phyloP scores from a whole-genome alignment of 2,329 filamentous ascomycete genomes.

The Corinectria fuckeliana region DNA sequence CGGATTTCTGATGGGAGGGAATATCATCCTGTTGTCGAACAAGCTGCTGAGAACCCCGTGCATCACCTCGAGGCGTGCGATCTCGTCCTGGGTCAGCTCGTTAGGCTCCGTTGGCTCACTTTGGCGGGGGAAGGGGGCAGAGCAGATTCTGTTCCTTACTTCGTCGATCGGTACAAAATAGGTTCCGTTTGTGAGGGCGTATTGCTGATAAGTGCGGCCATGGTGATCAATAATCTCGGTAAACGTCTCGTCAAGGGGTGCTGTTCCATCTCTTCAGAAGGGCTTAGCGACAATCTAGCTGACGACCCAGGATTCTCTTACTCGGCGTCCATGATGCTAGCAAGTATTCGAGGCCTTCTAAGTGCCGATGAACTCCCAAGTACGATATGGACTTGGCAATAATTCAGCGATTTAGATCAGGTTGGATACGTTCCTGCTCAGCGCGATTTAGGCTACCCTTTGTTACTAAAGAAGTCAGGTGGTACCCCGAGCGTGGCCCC shows the following conservation, averaged over 20 bases:
- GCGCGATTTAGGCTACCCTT: slow-evolving; percentile 35
- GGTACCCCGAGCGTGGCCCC: slow-evolving; percentile 42
- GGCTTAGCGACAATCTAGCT: slow-evolving; percentile 32
- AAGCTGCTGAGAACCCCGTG: slow-evolving; percentile 67
- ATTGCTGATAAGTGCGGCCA: slow-evolving; percentile 71
- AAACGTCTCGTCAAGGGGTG: slow-evolving; percentile 63
- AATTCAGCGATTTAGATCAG: slow-evolving; percentile 21
- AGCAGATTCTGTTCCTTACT: slow-evolving; percentile 52
- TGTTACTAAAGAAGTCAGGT: slow-evolving; percentile 39
- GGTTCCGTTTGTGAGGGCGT: slow-evolving; percentile 67
- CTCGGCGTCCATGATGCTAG: slow-evolving; percentile 41
- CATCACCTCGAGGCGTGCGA: slow-evolving; percentile 67
- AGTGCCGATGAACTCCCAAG: slow-evolving; percentile 15
- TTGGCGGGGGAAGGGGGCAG: background rate
- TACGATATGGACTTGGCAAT: slow-evolving; percentile 5
- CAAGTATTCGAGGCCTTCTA: slow-evolving; percentile 9
- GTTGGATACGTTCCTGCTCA: slow-evolving; percentile 24
- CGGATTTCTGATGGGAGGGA: slow-evolving; percentile 67
- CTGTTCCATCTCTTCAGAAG: slow-evolving; percentile 53
- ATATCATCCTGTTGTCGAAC: slow-evolving; percentile 72
- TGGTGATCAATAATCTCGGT: slow-evolving; percentile 65
- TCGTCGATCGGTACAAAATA: slow-evolving; percentile 76
- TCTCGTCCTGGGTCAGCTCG: slow-evolving; percentile 65
- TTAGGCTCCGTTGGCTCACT: slow-evolving; percentile 17
- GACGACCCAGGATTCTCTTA: slow-evolving; percentile 31